Base-by-base conservation (phyloP, 306 rosid genomes). In the Boehmeria nivea region DNA sequence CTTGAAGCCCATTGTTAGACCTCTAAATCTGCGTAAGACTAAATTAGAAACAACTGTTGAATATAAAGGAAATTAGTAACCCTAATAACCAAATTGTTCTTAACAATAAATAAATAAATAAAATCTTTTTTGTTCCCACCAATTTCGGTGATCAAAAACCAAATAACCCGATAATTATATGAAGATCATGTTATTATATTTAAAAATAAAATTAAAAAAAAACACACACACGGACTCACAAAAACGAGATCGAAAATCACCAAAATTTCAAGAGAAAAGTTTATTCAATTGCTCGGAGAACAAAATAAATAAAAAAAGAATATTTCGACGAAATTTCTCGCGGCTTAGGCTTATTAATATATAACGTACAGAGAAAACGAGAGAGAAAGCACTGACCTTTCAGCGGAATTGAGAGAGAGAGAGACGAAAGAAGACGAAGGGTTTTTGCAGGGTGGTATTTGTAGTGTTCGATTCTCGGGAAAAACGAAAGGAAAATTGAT, bases 1-100 rank as follows among this genome's bases (percentile, higher is more conserved):
- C 46, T 74, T 77, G 75, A 74, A 77, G 54, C 94, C 89, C 95
- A 87, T 86, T 53, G 60, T 66, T 50, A 49, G 43, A 44, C 12
- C 50, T 55, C 25, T 37, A 18, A 58, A 64, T 49, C 86, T 78
- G 28, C 7, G 24, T 6, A 48, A 48, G 31, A 21, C 4, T 10
- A 21, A 48, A 48, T 8, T 3, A 19, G 14, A 48, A 48, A 48
- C 2, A 22, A 48, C 2, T 19, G 21, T 17, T 1, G 8, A 10
- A 45, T 8, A 9, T 2, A 17, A 3, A 21, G 21, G 3, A 11
- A 19, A 45, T 17, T n/a, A n/a, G n/a, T n/a, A n/a, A n/a, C 51
- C 24, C 51, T 20, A 23, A 48, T 11, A 3, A 46, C 27, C 13
- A 46, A 46, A 46, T 16, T 0, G n/a, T n/a, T n/a, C n/a, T n/a